Evolutionary conservation across 1,284 basidiomycete genomes (phyloP).

Genomic region (Ganoderma multipileum): DNA sequence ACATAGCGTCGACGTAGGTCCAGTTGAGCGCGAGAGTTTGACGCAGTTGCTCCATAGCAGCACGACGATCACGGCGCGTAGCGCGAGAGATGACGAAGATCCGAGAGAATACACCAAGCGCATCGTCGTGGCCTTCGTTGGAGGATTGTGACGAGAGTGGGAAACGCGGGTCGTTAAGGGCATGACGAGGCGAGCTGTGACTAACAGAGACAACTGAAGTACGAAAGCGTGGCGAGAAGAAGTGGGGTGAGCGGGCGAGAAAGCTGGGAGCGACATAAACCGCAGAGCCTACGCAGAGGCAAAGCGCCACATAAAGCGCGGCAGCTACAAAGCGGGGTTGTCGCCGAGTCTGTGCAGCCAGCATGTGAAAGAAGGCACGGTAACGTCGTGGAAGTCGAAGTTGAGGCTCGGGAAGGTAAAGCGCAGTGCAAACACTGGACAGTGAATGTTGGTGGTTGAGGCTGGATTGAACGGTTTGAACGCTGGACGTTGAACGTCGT

Average conservation of each 20-base stretch:
- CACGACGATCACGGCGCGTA: constrained; percentile 54
- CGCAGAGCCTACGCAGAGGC: background rate
- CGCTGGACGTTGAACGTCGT: no score
- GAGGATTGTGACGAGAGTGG: background rate
- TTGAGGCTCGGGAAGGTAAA: background rate
- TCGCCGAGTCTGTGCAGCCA: background rate
- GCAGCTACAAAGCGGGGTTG: background rate
- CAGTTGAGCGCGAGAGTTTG: constrained; percentile 53
- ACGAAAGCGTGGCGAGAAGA: background rate
- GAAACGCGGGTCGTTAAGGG: background rate
- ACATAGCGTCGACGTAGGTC: constrained; percentile 59
- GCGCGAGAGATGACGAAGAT: constrained; percentile 69
- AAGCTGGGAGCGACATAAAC: background rate
- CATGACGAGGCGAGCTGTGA: background rate
- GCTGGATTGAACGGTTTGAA: no score
- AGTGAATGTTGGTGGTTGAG: background rate
- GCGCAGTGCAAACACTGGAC: background rate
- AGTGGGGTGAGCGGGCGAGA: background rate
- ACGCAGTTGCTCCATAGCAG: constrained; percentile 61
- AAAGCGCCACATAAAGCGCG: background rate
- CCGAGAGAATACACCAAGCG: constrained; percentile 40
- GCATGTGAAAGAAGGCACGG: background rate
- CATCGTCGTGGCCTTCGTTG: background rate
- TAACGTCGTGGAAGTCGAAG: background rate
- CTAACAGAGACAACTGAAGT: background rate